These are phyloP conservation scores for Gleditsia sinensis DNA, from an alignment of 306 rosid species.

Conservation along the genomic window DNA sequence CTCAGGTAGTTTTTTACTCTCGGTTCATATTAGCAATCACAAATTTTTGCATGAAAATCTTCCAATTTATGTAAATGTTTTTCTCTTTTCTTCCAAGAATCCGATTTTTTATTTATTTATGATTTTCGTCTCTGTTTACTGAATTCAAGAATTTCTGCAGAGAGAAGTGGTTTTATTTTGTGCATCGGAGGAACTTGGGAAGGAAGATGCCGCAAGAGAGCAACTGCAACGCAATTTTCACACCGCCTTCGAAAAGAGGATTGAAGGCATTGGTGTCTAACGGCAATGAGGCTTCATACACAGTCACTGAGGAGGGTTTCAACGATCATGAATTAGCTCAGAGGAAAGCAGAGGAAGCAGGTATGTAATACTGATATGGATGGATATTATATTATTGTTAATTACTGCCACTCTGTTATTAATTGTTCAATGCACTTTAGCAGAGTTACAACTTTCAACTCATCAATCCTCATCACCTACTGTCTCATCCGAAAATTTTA, in stretches of 20 bases:
- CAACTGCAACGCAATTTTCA: conserved; percentile 39
- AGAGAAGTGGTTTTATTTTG: background rate
- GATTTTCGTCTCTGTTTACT: background rate
- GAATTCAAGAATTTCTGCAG: conserved; percentile 6
- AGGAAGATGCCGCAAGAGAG: conserved; percentile 73
- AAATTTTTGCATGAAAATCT: background rate
- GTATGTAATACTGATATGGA: conserved; percentile 32
- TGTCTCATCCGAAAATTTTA: background rate
- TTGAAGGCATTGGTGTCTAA: conserved; percentile 52
- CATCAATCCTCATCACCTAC: background rate
- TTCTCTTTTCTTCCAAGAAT: background rate
- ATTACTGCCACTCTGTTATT: background rate
- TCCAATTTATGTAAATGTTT: background rate
- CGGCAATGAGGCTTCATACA: conserved; percentile 44
- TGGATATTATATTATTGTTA: too few relatives aligned
- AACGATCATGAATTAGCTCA: conserved; percentile 91
- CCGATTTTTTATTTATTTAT: background rate
- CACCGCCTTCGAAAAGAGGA: conserved; percentile 81
- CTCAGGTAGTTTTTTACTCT: conserved; percentile 23
- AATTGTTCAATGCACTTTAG: background rate
- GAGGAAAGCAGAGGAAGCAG: conserved; percentile 99
- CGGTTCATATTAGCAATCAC: too few relatives aligned
- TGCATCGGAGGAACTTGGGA: background rate
- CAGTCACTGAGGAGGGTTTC: conserved; percentile 61
- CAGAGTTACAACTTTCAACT: background rate